Base-by-base conservation (phyloP, 176 grass and related monocot genomes). In the Rhynchospora tenuis region DNA sequence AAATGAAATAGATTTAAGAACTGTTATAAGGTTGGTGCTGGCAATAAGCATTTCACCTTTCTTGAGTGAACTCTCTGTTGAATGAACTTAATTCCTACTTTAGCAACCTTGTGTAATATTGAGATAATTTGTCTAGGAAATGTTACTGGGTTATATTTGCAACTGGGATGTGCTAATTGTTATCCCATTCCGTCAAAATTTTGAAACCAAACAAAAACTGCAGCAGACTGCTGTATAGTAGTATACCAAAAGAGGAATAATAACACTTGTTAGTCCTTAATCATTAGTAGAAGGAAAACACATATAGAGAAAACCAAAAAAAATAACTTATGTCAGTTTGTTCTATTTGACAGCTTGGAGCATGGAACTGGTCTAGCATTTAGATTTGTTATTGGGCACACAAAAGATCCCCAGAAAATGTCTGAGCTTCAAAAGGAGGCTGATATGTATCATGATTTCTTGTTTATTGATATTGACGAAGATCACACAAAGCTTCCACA, bases 381-480 rank as follows among this genome's bases (percentile, higher is more conserved):
- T 94, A 92, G 95, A 66, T 98, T 98, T 94, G 92, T 98, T 8
- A 78, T 94, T 91, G 86, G 60, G 23, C 84, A 28, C 31, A 88
- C 91, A 73, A 90, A 93, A 57, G 89, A 99, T 81, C 81, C 90
- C 73, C 78, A 89, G 75, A 98, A 93, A 83, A 92, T 89, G 87
- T 88, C 90, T 31, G 86, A 87, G 83, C 89, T 99, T 84, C 91
- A 85, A 68, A 95, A 93, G 84, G 96, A 99, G 84, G 87, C 87
- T 3, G 88, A 93, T 23, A 86, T 78, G 52, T 91, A 99, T 84
- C 91, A 99, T 92, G 96, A 99, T 44, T 92, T 99, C 73, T 89
- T 99, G 80, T 87, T 93, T 89, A 85, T 95, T 88, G 96, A 99
- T 90, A 73, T 85, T 85, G 93, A 99, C 80, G 93, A 99, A 83